A percentile compares a stretch with the other conserved stretches of the same genome.
phyloP scores from a whole-genome alignment of 352 stramenopile species.

The Globisporangium sylvaticum region DNA sequence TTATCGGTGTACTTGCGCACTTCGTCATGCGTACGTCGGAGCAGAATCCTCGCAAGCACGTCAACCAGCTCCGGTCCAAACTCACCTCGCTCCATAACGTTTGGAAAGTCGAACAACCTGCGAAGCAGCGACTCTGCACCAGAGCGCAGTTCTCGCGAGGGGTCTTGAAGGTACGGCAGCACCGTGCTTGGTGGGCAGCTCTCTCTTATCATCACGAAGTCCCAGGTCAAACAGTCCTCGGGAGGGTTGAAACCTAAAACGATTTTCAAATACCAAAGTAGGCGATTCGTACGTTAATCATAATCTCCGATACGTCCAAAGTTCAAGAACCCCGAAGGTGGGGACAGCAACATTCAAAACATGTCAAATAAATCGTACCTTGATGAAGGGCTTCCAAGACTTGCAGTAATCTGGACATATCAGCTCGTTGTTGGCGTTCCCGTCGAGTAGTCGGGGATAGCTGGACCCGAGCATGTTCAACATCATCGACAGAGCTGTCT shows the following conservation, averaged over 20 bases:
- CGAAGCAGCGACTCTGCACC: conserved; percentile 77
- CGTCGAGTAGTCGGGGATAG: background rate
- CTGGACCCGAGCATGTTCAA: background rate
- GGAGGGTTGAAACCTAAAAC: background rate
- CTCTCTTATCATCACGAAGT: conserved; percentile 78
- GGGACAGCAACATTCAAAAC: background rate
- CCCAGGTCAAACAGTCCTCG: conserved; percentile 52
- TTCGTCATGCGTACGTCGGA: conserved; percentile 71
- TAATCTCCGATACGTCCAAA: background rate
- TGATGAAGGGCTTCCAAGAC: background rate
- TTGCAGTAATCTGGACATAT: background rate
- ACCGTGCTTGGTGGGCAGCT: conserved; percentile 61
- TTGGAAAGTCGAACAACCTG: conserved; percentile 78
- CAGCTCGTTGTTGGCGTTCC: background rate
- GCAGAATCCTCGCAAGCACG: conserved; percentile 64
- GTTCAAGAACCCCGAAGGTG: background rate
- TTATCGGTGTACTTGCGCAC: conserved; percentile 52
- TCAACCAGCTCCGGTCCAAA: conserved; percentile 56
- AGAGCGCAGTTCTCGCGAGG: conserved; percentile 65
- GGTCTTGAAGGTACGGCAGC: conserved; percentile 77
- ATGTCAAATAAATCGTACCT: background rate
- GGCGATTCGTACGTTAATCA: background rate
- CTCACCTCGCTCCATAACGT: conserved; percentile 51
- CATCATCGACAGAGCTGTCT: background rate
- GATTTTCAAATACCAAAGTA: background rate